phyloP scores from a whole-genome alignment of 306 rosid species.

The Malus asiatica region DNA sequence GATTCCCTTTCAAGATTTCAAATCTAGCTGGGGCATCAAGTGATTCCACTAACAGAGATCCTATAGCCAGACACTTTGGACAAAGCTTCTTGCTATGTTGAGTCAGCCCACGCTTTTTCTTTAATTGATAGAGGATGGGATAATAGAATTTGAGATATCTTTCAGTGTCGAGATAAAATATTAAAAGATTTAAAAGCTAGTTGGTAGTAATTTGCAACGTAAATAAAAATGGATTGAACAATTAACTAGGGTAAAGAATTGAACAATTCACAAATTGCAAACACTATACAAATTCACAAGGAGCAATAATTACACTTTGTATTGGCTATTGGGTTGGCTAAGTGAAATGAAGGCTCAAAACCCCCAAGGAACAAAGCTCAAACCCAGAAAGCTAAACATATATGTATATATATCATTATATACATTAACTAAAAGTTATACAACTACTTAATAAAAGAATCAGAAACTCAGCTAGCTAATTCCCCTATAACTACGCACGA shows the following conservation, averaged over 20 bases:
- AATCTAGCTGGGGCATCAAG: not conserved
- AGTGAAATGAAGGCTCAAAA: not conserved
- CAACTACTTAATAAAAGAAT: not conserved
- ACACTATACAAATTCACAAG: not conserved
- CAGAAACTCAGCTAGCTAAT: not conserved
- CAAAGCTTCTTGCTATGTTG: not conserved
- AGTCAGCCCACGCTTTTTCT: not conserved
- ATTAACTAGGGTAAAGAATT: not conserved
- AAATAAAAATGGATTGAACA: too few species aligned
- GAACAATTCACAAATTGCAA: not conserved
- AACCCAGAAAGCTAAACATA: not conserved
- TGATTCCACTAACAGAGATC: constrained; percentile 18
- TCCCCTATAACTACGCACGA: constrained; percentile 48
- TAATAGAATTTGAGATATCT: too few species aligned
- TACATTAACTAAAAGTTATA: not conserved
- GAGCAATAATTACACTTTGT: not conserved
- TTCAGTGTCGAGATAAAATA: too few species aligned
- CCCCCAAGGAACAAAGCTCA: not conserved
- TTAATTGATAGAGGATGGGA: too few species aligned
- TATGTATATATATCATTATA: too few species aligned
- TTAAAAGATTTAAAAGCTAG: too few species aligned
- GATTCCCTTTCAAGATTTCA: not conserved
- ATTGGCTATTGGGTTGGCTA: not conserved
- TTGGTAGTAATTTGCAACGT: too few species aligned
- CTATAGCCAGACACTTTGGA: constrained; percentile 17